Evolutionary conservation across 2,329 filamentous ascomycete species (phyloP).

Genomic region (Aureobasidium lini): DNA sequence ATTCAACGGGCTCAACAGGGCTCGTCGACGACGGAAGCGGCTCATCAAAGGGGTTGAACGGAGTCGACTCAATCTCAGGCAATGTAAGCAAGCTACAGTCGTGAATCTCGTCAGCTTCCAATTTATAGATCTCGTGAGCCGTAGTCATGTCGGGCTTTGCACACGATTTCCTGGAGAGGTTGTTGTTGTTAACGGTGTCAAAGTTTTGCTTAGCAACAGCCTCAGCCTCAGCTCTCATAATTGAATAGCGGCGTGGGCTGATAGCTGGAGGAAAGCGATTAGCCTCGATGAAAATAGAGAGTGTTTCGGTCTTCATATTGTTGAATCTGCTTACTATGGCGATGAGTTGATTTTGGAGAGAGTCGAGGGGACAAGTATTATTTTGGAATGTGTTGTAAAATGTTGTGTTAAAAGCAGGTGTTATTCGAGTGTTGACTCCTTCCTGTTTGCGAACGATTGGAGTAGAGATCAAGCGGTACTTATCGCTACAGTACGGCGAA

Average conservation of each 20-base stretch:
- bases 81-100: not conserved
- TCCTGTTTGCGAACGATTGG: not conserved
- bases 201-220: not conserved
- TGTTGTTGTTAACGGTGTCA: not conserved
- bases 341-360: not conserved
- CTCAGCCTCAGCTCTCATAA: not conserved
- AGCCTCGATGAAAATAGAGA: constrained; percentile 2
- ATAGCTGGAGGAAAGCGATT: constrained; percentile 6
- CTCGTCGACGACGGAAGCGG: not conserved
- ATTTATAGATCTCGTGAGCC: not conserved
- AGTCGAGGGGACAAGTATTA: too few species aligned
- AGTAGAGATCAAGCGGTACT: not conserved
- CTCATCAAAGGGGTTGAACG: not conserved
- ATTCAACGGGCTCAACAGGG: not conserved
- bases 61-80: not conserved
- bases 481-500: not conserved
- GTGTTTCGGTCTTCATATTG: not conserved
- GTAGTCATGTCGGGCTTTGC: not conserved
- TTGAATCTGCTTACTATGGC: not conserved
- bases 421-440: not conserved
- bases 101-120: not conserved
- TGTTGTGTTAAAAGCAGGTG: too few species aligned
- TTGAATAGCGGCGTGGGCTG: not conserved
- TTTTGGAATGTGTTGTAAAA: not conserved
- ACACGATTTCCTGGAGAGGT: not conserved